Conservation (phyloP, 306 rosid genomes). For the Acacia acuminata region DNA sequence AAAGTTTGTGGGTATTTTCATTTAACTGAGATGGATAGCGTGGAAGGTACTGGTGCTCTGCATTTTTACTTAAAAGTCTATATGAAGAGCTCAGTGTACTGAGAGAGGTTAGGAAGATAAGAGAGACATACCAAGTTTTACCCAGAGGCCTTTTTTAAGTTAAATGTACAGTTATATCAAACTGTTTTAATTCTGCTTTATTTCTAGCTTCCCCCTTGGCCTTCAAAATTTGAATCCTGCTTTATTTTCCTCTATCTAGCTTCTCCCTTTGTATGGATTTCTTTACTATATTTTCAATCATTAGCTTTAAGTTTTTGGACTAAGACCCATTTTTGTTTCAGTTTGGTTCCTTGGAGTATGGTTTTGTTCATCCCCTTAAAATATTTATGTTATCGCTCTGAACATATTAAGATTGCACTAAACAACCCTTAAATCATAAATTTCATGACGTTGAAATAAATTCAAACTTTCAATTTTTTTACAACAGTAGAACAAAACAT, state of each 20-base stretch:
- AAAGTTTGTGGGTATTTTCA: conserved; percentile 15
- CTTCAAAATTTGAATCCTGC: conserved; percentile 12
- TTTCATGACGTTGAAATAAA: not conserved
- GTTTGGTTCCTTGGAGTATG: not conserved
- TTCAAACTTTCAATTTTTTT: not conserved
- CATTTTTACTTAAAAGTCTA: conserved; percentile 29
- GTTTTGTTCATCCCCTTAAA: not conserved
- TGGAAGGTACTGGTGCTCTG: conserved; percentile 25
- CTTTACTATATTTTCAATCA: not conserved
- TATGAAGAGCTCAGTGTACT: conserved; percentile 33
- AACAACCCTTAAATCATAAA: not conserved
- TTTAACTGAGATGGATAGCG: conserved; percentile 10
- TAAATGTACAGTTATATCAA: conserved; percentile 20
- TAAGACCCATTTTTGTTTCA: not conserved
- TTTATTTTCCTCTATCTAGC: not conserved
- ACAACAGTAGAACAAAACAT: not conserved
- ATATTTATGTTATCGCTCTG: not conserved
- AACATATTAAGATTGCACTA: not conserved
- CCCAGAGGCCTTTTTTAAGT: conserved; percentile 21
- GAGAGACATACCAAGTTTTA: conserved; percentile 32
- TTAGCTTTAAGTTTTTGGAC: not conserved
- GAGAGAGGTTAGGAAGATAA: conserved; percentile 30
- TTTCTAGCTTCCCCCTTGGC: not conserved
- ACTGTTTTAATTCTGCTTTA: conserved; percentile 10
- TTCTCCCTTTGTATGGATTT: not conserved